These are phyloP conservation scores for Ilex aquifolium DNA, from an alignment of 257 asterid genomes.

Conservation along the genomic window DNA sequence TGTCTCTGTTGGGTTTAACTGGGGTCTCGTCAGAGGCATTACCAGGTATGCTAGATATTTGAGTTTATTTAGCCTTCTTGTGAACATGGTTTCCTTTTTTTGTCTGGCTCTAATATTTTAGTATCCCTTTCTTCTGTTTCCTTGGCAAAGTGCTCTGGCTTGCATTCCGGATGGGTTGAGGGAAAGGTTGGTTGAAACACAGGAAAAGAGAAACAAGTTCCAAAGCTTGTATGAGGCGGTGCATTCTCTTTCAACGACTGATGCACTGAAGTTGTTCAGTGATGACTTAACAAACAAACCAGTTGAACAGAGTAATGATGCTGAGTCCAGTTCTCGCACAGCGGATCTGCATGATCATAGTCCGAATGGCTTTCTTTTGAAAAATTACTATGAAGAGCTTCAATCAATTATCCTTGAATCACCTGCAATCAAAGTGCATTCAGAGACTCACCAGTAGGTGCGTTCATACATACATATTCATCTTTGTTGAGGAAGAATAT, in stretches of 20 bases:
- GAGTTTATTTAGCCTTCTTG: neutral
- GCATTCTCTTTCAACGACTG: conserved; percentile 43
- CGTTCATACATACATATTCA: too few species aligned
- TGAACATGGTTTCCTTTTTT: too few species aligned
- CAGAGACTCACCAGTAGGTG: conserved; percentile 8
- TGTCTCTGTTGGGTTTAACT: conserved; percentile 50
- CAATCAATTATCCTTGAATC: conserved; percentile 42
- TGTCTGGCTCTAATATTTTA: neutral
- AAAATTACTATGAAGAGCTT: conserved; percentile 33
- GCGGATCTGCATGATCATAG: conserved; percentile 20
- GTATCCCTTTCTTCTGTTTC: neutral
- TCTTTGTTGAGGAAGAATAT: too few species aligned
- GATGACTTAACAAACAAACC: conserved; percentile 33
- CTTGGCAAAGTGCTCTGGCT: neutral
- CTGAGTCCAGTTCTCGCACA: conserved; percentile 11
- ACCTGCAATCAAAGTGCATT: conserved; percentile 42
- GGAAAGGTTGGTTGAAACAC: neutral
- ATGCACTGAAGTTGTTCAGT: conserved; percentile 49
- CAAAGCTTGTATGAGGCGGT: conserved; percentile 42
- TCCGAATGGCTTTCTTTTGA: conserved; percentile 20
- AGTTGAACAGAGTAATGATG: conserved; percentile 14
- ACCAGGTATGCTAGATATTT: conserved; percentile 39
- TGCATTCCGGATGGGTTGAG: neutral
- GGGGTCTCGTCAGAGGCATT: conserved; percentile 75
- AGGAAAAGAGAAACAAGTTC: neutral